Evolutionary conservation across 2,329 filamentous ascomycete species (phyloP), one percentile per base, ranked within the genome.

Genomic region (Raffaelea deltoideospora): DNA sequence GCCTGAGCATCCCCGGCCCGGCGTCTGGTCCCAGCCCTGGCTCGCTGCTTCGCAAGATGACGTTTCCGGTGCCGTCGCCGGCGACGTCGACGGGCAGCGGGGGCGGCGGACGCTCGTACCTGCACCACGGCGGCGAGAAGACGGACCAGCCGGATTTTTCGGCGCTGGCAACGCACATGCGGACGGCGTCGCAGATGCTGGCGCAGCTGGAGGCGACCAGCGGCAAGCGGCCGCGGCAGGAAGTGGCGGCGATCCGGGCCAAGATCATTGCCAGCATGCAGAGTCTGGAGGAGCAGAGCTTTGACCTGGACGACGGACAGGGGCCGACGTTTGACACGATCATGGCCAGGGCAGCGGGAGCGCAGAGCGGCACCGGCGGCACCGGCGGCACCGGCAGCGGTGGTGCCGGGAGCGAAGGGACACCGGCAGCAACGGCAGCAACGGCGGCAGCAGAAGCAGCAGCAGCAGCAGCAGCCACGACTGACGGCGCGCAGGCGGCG

Each of bases 181-280:
- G 83, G 17, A 86, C 82, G 4, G 83, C 83, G 4, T 84, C 83
- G 13, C 81, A 87, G 54, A 90, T 90, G 83, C 63, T 90, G 31
- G 80, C 83, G 13, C 83, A 90, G 49, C 65, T 90, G 10, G 82
- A 90, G 41, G 72, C 79, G 2, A 88, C 80, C 18, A 79, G 79
- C 44, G 79, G 81, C 21, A 90, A 88, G 56, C 67, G 83, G 24
- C 83, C 83, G 1, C 80, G 72, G 50, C 73, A 76, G 22, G 83
- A 90, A 56, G 83, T 90, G 5, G 83, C 81, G 15, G 79, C 82
- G 8, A 90, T 90, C 53, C 71, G 84, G 47, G 76, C 81, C 29
- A 86, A 84, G 57, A 90, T 90, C 44, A 90, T 90, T 48, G 83
- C 83, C 3, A 88, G 82, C 54, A 90, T 90, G 84, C 83, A 90